Conservation (phyloP, 768 basidiomycete species). For the Lactarius psammicola region DNA sequence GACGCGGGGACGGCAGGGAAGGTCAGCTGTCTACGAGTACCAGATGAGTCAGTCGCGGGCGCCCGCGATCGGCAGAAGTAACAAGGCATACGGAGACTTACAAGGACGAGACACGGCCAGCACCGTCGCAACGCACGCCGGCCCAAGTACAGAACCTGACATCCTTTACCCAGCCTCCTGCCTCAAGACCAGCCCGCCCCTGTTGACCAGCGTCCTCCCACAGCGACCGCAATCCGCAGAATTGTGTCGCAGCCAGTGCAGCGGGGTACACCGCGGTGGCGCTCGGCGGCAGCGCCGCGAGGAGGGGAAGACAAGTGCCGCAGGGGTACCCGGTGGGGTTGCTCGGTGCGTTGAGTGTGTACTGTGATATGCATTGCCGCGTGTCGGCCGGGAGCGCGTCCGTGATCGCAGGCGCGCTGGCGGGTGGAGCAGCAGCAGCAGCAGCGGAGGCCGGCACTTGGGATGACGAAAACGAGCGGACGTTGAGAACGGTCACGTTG, state of each 20-base stretch:
- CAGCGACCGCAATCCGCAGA: conserved; percentile 47
- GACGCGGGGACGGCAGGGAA: conserved; percentile 48
- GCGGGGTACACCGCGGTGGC: conserved; percentile 34
- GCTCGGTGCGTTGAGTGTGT: conserved; percentile 44
- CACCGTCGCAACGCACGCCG: conserved; percentile 45
- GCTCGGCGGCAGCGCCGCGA: conserved; percentile 39
- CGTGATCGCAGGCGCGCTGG: conserved; percentile 31
- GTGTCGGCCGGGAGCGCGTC: conserved; percentile 40
- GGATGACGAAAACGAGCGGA: conserved; percentile 35
- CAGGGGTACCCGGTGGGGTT: conserved; percentile 48
- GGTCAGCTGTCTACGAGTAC: conserved; percentile 41
- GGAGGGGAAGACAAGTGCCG: conserved; percentile 43
- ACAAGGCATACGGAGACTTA: conserved; percentile 34
- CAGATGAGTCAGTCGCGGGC: conserved; percentile 15
- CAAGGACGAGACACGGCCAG: conserved; percentile 44
- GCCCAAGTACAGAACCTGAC: conserved; percentile 47
- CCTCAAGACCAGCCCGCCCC: conserved; percentile 42
- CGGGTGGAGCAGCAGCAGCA: conserved; percentile 25
- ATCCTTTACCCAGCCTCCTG: conserved; percentile 47
- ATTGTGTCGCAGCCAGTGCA: conserved; percentile 44
- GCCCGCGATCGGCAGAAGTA: too few relatives aligned
- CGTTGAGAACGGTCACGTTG: conserved; percentile 41
- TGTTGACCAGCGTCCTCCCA: conserved; percentile 40
- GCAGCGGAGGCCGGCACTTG: conserved; percentile 9
- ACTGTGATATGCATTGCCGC: conserved; percentile 48